Conservation (phyloP, 1,284 basidiomycete species). For the Ustilago hordei region DNA sequence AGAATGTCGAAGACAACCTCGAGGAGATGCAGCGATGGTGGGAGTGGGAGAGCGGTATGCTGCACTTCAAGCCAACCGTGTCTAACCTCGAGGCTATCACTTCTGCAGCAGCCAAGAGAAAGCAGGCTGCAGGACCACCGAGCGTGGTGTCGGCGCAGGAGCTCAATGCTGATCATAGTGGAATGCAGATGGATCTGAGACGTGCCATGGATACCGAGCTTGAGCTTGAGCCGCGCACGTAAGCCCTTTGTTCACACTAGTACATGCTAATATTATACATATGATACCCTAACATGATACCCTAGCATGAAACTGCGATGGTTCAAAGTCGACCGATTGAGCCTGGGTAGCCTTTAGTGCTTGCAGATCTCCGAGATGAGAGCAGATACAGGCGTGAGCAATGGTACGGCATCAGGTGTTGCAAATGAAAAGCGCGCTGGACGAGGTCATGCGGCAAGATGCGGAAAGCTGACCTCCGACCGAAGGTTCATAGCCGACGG, state of each 20-base stretch:
- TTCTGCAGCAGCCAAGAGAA: slow-evolving; percentile 35
- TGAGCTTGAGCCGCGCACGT: slow-evolving; percentile 36
- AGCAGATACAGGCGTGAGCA: background rate
- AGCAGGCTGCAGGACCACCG: slow-evolving; percentile 29
- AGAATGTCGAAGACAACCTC: slow-evolving; percentile 44
- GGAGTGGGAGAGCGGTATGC: slow-evolving; percentile 52
- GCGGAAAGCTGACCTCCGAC: slow-evolving; percentile 5
- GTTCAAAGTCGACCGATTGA: background rate
- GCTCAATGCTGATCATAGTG: slow-evolving; percentile 48
- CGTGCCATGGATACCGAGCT: slow-evolving; percentile 48
- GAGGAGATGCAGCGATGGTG: slow-evolving; percentile 55
- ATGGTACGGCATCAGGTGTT: background rate
- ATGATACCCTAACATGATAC: background rate
- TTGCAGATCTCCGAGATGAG: background rate
- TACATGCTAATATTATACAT: slow-evolving; percentile 4
- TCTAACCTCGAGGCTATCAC: slow-evolving; percentile 47
- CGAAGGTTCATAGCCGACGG: slow-evolving; percentile 4
- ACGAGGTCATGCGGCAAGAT: background rate
- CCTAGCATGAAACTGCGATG: background rate
- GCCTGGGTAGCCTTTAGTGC: background rate
- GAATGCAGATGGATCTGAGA: slow-evolving; percentile 43
- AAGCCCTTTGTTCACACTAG: background rate
- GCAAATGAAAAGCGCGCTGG: background rate
- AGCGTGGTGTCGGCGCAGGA: slow-evolving; percentile 43
- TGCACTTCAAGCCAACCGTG: slow-evolving; percentile 51